Evolutionary conservation across 169 alveolate genomes (phyloP), one percentile per base, ranked within the genome.

Genomic region (Eimeria tenella): DNA sequence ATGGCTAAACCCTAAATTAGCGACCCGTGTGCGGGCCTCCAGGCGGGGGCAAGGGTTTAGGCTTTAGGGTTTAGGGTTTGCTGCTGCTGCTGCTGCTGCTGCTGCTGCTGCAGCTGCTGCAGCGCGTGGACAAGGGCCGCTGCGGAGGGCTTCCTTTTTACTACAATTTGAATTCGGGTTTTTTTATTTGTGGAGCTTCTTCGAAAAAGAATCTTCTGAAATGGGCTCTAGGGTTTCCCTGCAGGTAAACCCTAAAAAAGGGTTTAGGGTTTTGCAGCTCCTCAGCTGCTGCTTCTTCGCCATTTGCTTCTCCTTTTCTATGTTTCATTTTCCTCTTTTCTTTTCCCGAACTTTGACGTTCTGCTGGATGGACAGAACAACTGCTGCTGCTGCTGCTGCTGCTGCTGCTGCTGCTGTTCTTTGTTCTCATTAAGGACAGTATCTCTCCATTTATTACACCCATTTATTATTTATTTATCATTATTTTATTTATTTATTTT

Each of bases 61-160:
- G 19, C 4, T 58, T 58, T 60, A 60, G 70, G 70, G 70, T 60
- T 60, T 60, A 60, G 70, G 70, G 70, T 60, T 60, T 60, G 13
- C n/a, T n/a, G n/a, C n/a, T n/a, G n/a, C n/a, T n/a, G n/a, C n/a
- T n/a, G n/a, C n/a, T n/a, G n/a, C n/a, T n/a, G n/a, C n/a, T n/a
- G n/a, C n/a, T n/a, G n/a, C 21, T 60, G 65, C 65, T 4, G 68
- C 95, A 97, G 97, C 93, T 97, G n/a, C 86, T 97, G 95, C 93
- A 86, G 71, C 93, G 95, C 68, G 86, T 97, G 58, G 97, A 96
- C 58, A 81, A 89, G 58, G 93, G 96, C 10, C 91, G 96, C 68
- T 96, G 98, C 83, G 98, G 98, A 1, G 98, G 98, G n/a, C 91
- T 97, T n/a, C 98, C 98, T 21, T 97, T 96, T 90, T 97, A 91